Conservation (phyloP, 768 basidiomycete species). For the Lentinus brumalis region DNA sequence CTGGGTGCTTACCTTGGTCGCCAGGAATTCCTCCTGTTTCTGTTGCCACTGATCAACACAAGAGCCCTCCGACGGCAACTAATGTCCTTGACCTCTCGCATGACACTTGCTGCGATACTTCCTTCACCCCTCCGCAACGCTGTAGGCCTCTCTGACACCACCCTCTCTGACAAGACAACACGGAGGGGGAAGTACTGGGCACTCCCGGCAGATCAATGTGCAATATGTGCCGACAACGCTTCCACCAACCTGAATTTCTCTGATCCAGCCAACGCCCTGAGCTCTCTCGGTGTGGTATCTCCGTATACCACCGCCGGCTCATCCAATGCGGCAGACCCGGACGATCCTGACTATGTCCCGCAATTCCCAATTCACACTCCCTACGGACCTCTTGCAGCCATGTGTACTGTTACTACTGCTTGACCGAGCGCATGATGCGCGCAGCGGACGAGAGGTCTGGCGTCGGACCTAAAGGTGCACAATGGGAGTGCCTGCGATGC, state of each 20-base stretch:
- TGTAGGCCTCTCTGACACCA: slow-evolving; percentile 11
- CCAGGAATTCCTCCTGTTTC: slow-evolving; percentile 94
- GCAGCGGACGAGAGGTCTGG: slow-evolving; percentile 57
- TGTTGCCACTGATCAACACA: slow-evolving; percentile 82
- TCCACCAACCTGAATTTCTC: slow-evolving; percentile 59
- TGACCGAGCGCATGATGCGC: slow-evolving; percentile 79
- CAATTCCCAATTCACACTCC: slow-evolving; percentile 73
- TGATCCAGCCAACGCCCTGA: slow-evolving; percentile 53
- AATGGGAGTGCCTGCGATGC: slow-evolving; percentile 88
- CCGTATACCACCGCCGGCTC: slow-evolving; percentile 16
- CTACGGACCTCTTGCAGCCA: slow-evolving; percentile 83
- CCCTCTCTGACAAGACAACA: slow-evolving; percentile 4
- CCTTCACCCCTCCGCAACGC: slow-evolving; percentile 35
- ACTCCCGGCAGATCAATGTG: slow-evolving; percentile 77
- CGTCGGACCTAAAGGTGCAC: slow-evolving; percentile 42
- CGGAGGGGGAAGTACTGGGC: slow-evolving; percentile 64
- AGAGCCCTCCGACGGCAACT: slow-evolving; percentile 63
- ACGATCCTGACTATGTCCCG: slow-evolving; percentile 44
- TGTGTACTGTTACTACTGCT: slow-evolving; percentile 91
- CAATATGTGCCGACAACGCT: slow-evolving; percentile 85
- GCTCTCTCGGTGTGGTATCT: slow-evolving; percentile 32
- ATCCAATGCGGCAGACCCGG: not conserved
- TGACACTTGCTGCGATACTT: slow-evolving; percentile 29
- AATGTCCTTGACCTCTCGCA: slow-evolving; percentile 36
- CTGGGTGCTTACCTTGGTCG: not conserved